Conservation (phyloP, 306 rosid genomes). For the apple (Malus domestica) region ASM211411v1 NC_041801.1:7584501-7585000, state of each 20-base stretch:
- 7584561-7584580: slow-evolving; percentile 92
- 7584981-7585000: too few species aligned
- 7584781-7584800: slow-evolving; percentile 69
- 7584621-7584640: not conserved
- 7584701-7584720: slow-evolving; percentile 90
- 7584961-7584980: too few species aligned
- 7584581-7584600: slow-evolving; percentile 85
- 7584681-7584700: slow-evolving; percentile 21
- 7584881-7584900: not conserved
- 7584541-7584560: slow-evolving; percentile 91
- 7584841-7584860: slow-evolving; percentile 22
- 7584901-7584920: too few species aligned
- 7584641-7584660: too few species aligned
- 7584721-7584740: slow-evolving; percentile 85
- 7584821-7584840: slow-evolving; percentile 98
- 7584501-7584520: slow-evolving; percentile 84
- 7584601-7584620: not conserved
- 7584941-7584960: too few species aligned
- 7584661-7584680: too few species aligned
- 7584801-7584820: slow-evolving; percentile 95
- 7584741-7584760: slow-evolving; percentile 91
- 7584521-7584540: slow-evolving; percentile 70
- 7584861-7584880: too few species aligned
- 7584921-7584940: too few species aligned
- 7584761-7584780: slow-evolving; percentile 84